Base-by-base conservation (phyloP, 805 yeast species). In the Candida gorgasii region DNA sequence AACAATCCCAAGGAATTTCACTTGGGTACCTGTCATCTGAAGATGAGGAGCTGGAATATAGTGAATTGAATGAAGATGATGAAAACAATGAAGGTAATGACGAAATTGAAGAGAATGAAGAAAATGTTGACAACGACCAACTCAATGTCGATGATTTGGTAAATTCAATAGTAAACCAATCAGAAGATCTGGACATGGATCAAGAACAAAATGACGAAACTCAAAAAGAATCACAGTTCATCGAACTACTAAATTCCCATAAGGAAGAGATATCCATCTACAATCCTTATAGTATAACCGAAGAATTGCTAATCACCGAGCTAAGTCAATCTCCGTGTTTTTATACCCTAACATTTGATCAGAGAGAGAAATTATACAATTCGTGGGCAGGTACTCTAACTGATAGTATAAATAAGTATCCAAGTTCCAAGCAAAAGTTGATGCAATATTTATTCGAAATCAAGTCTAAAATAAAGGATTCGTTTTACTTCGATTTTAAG, bases 201-300 rank as follows among this genome's bases (percentile, higher is more conserved):
- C 22, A 16, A 13, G 15, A 16, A 14, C 7, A 40, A 29, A 13
- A 17, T 18, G 19, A 18, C 8, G 29, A 16, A 14, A 8, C n/a
- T 7, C 18, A 31, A 8, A 15, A 5, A 3, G 30, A 27, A 4
- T 20, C 24, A 14, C 57, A 53, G 5, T 69, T 69, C 49, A 43
- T 44, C 5, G 33, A 22, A 1, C 52, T 69, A 11, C 52, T 70
- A 5, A 61, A 67, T 26, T 35, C 33, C 14, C 52, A 53, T 39
- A 43, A 52, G 36, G 41, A 51, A 14, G 43, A 46, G 23, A 63
- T 69, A 14, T 62, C 69, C 5, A 29, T 54, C 15, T 67, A 56
- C 48, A 67, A 67, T 31, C 62, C 72, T 3, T 70, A 74, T 71
- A 55, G 53, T 38, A 38, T 70, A 18, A 57, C 68, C 0, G 70